These are phyloP conservation scores for Hypoxylon lienhwacheense DNA, from an alignment of 495 filamentous ascomycete genomes.

Conservation along the genomic window DNA sequence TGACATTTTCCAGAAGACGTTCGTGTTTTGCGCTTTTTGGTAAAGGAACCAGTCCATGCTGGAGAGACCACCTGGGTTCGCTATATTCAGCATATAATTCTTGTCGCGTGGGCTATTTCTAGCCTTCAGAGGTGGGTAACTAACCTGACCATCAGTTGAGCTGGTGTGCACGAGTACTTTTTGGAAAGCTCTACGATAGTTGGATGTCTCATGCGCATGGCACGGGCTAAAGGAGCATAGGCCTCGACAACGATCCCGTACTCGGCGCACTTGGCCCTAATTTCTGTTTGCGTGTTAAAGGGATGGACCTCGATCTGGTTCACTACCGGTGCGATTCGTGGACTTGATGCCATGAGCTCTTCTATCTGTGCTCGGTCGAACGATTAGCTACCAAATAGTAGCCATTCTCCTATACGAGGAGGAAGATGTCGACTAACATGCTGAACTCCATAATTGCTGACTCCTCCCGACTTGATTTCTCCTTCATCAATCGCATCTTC, in stretches of 20 bases:
- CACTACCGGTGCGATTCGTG: conserved; percentile 56
- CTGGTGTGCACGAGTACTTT: conserved; percentile 62
- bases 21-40: conserved; percentile 70
- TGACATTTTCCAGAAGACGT: conserved; percentile 64
- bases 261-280: conserved; percentile 57
- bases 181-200: conserved; percentile 52
- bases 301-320: conserved; percentile 74
- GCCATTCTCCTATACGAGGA: not conserved
- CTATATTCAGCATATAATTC: not conserved
- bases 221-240: conserved; percentile 65
- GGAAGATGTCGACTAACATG: conserved; percentile 51
- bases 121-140: no score
- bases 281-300: conserved; percentile 63
- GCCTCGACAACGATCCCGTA: conserved; percentile 63
- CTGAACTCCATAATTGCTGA: conserved; percentile 68
- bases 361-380: conserved; percentile 49
- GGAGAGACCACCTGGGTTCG: conserved; percentile 59
- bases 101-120: not conserved
- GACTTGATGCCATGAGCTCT: conserved; percentile 61
- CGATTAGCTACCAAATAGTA: conserved; percentile 1
- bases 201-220: conserved; percentile 57
- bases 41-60: conserved; percentile 72
- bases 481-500: conserved; percentile 65
- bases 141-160: conserved; percentile 62
- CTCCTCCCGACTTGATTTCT: conserved; percentile 61